Evolutionary conservation across 2,329 filamentous ascomycete genomes (phyloP), one percentile per base, ranked within the genome.

Genomic region (Talaromyces islandicus): DNA sequence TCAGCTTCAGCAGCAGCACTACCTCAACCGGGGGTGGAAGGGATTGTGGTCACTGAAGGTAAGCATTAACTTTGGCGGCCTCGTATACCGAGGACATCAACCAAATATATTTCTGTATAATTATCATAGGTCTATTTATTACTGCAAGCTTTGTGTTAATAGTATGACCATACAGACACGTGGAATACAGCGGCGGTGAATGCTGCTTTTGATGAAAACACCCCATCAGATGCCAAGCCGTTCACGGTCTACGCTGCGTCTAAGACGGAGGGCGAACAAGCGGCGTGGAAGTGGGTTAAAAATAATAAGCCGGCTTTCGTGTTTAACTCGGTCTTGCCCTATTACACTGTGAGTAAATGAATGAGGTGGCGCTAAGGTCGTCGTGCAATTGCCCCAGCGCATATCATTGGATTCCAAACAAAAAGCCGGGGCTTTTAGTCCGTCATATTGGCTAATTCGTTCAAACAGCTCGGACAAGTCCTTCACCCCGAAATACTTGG

Each of bases 221-320:
- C 67, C 65, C 57, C 66, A 68, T 27, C 70, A 68, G 5, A 72
- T 69, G 24, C 69, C 68, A 60, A 67, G 55, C n/a, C 65, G 63
- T 2, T 59, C 1, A 29, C 43, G 24, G 48, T 78, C 1, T 83
- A 83, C 60, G 71, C 70, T 0, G 80, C 80, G 0, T 75, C 75
- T 57, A 83, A 83, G 64, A 76, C 74, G 0, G 73, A 77, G 62
- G 74, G 72, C 1, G 80, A 83, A 67, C 75, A 75, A 55, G 77
- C 73, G 4, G 67, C 78, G 35, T 81, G 79, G 77, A 73, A 75
- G 38, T 82, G 76, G 65, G 65, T 80, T 50, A 65, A 73, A 38
- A 72, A 80, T 50, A 72, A 76, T 11, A 76, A 77, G 27, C 76
- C 78, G 0, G 35, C 56, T 1, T 81, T 81, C 62, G 71, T 73